These are phyloP conservation scores for Trifolium subterraneum DNA, from an alignment of 306 rosid species.

Conservation along the genomic window DNA sequence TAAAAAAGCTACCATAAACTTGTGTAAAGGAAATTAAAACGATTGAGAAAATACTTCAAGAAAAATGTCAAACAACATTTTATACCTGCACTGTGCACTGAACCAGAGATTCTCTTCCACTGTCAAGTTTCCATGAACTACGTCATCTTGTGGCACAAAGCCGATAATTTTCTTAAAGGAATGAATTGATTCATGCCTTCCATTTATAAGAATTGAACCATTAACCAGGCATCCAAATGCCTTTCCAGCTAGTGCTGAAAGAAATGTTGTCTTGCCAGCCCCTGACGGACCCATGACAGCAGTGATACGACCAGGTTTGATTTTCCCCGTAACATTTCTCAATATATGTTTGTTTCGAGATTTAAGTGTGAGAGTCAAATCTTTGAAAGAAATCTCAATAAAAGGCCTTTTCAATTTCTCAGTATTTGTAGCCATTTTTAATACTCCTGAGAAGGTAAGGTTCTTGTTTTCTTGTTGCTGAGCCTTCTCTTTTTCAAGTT, in stretches of 20 bases:
- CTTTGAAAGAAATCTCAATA: constrained; percentile 87
- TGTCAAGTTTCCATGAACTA: constrained; percentile 94
- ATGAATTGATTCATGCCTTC: constrained; percentile 76
- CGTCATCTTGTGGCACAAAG: constrained; percentile 98
- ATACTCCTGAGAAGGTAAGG: constrained; percentile 86
- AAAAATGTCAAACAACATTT: constrained; percentile 41
- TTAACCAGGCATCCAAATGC: constrained; percentile 74
- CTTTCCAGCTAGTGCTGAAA: constrained; percentile 93
- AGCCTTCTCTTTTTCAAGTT: constrained; percentile 93
- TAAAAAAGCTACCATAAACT: constrained; percentile 34
- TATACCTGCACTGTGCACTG: constrained; percentile 94
- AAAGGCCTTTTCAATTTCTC: constrained; percentile 71
- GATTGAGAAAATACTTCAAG: constrained; percentile 32
- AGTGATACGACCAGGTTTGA: constrained; percentile 91
- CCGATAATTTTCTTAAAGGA: constrained; percentile 91
- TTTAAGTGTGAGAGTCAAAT: constrained; percentile 85
- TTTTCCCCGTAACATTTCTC: constrained; percentile 85
- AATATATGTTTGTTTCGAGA: constrained; percentile 72
- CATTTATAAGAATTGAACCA: constrained; percentile 85
- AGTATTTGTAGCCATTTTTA: constrained; percentile 73
- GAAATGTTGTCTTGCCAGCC: constrained; percentile 96
- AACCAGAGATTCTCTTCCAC: constrained; percentile 99
- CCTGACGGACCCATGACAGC: constrained; percentile 99
- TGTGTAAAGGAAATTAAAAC: constrained; percentile 21
- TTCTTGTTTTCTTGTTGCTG: constrained; percentile 73